Evolutionary conservation across 2,329 filamentous ascomycete species (phyloP), one percentile per base, ranked within the genome.

Genomic region (Neonectria faginata): DNA sequence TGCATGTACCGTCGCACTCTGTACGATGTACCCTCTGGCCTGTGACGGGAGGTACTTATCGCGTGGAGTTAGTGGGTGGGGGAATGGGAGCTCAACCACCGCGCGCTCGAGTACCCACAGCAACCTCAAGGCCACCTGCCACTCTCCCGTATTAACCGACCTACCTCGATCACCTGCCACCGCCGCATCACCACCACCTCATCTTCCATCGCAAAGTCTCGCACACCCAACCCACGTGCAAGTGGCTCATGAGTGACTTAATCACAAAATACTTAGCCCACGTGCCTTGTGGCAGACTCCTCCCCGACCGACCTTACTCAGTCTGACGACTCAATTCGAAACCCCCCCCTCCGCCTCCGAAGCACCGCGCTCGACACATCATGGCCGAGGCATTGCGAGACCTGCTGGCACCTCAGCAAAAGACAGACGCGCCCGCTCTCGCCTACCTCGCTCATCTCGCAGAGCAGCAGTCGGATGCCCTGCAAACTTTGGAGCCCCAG

Each of bases 381-480:
- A 81, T 81, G 79, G 77, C 79, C 16, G 78, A 81, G 50, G 71
- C 77, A 16, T 69, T 81, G 33, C 67, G 73, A 57, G 78, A 81
- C 51, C 62, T 80, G 22, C 73, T 81, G 42, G 76, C 71, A 20
- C 68, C 75, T 4, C 67, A 70, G 45, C 66, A 77, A 64, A 74
- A 71, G 14, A 66, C 79, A 36, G 85, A 91, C 75, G 77, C 84
- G 10, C 81, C 84, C 41, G 88, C 88, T 11, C 82, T 88, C 56
- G 83, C 86, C 57, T 99, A 98, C 78, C 88, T 98, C 51, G 86
- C 88, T 64, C 88, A 90, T 65, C 84, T 98, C 50, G 89, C 92
- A 6, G 92, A 92, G 3, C 89, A 97, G 57, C 89, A 92, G 12
- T 85, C 97, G 55, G 84, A 89, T 25, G 88, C 91, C 39, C 85